A percentile compares a stretch with the other conserved stretches of the same genome.
These are phyloP conservation scores for Chenopodium quinoa DNA, from an alignment of 148 eudicot genomes.

Conservation along the genomic window DNA sequence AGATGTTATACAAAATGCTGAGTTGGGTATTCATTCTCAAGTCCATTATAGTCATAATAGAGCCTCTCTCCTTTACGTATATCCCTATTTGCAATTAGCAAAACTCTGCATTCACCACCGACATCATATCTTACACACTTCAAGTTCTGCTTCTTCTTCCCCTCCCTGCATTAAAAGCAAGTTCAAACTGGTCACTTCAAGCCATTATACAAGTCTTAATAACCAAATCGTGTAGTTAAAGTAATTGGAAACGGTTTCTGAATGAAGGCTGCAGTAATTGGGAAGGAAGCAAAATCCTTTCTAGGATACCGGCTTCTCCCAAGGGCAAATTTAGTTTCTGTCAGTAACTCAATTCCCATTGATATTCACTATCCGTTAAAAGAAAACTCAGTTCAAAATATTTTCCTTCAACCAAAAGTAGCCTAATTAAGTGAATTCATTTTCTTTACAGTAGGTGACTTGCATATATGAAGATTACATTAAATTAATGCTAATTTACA, in stretches of 20 bases:
- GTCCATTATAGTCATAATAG: constrained; percentile 91
- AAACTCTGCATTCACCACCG: constrained; percentile 74
- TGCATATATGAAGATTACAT: too few relatives aligned
- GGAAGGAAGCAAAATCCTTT: too few relatives aligned
- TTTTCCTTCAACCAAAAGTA: too few relatives aligned
- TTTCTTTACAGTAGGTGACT: too few relatives aligned
- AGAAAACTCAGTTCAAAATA: too few relatives aligned
- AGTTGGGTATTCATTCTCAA: constrained; percentile 90
- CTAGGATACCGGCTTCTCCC: too few relatives aligned
- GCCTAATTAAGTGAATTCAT: too few relatives aligned
- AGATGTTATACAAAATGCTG: constrained; percentile 69
- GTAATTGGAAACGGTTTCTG: neutral
- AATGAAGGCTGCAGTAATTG: neutral
- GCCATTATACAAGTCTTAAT: neutral
- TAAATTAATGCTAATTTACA: too few relatives aligned
- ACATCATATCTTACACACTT: constrained; percentile 91
- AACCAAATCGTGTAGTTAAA: neutral
- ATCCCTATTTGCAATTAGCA: constrained; percentile 84
- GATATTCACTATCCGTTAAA: too few relatives aligned
- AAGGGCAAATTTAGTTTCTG: neutral
- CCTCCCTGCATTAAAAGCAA: constrained; percentile 59
- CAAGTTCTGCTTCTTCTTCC: constrained; percentile 87
- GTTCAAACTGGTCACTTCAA: neutral
- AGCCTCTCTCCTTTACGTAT: constrained; percentile 85
- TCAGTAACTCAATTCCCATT: too few relatives aligned